These are phyloP conservation scores for Clarireedia monteithiana DNA, from an alignment of 2,329 filamentous ascomycete genomes.

Conservation along the genomic window DNA sequence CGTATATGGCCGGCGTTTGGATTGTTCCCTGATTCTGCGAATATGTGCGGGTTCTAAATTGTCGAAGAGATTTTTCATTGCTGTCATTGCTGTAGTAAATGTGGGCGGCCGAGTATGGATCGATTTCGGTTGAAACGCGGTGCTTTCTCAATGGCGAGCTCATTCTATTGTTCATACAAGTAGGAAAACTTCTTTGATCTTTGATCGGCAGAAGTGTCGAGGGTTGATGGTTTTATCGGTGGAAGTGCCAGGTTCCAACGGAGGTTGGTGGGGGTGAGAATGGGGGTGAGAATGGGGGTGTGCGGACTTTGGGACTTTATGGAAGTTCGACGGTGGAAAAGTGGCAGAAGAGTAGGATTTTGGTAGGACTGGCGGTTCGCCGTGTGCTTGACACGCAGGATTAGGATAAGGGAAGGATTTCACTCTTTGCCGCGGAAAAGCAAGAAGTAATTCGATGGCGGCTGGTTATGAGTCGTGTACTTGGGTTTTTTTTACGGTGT, in stretches of 20 bases:
- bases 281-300: too few relatives aligned
- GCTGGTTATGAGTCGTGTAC: too few relatives aligned
- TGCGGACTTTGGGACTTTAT: too few relatives aligned
- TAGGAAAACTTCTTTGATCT: background rate
- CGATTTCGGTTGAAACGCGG: constrained; percentile 22
- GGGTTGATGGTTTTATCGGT: background rate
- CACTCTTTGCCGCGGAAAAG: too few relatives aligned
- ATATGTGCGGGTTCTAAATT: constrained; percentile 26
- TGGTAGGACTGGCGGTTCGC: too few relatives aligned
- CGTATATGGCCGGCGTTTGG: constrained; percentile 10
- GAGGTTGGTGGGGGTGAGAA: too few relatives aligned
- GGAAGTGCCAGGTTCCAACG: background rate
- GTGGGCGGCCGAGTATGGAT: constrained; percentile 26
- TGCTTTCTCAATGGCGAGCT: constrained; percentile 15
- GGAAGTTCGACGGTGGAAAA: too few relatives aligned
- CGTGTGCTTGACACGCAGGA: too few relatives aligned
- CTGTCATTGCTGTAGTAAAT: constrained; percentile 27
- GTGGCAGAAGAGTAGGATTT: too few relatives aligned
- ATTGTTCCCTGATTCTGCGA: constrained; percentile 19
- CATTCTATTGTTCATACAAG: constrained; percentile 13
- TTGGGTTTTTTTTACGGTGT: too few relatives aligned
- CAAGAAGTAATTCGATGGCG: too few relatives aligned
- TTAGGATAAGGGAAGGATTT: too few relatives aligned
- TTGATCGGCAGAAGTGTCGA: background rate
- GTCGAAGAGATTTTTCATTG: constrained; percentile 20